Evolutionary conservation across 116 monocot genomes (phyloP).

Genomic region (Papilionanthe hybrid): DNA sequence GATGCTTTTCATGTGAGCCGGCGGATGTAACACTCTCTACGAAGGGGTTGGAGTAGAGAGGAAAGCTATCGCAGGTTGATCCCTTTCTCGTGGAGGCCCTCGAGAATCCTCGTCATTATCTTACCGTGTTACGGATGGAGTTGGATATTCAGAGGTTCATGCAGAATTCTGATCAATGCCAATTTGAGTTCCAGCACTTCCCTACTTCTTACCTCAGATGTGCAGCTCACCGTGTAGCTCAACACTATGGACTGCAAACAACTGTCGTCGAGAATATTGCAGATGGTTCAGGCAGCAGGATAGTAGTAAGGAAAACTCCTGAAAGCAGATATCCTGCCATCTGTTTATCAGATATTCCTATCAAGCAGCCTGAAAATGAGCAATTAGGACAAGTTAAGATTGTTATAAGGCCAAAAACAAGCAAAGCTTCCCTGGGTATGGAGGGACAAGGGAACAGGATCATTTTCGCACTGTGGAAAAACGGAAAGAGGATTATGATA

Average conservation of each 20-base stretch:
- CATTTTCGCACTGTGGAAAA: slow-evolving; percentile 25
- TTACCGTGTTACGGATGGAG: slow-evolving; percentile 81
- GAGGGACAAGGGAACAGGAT: slow-evolving; percentile 3
- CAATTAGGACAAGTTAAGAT: slow-evolving; percentile 26
- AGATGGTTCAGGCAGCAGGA: slow-evolving; percentile 56
- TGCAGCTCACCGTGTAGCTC: slow-evolving; percentile 92
- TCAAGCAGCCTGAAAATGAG: slow-evolving; percentile 43
- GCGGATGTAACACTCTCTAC: neutral
- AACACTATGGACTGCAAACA: slow-evolving; percentile 88
- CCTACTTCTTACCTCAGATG: slow-evolving; percentile 87
- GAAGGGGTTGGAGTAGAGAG: neutral
- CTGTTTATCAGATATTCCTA: slow-evolving; percentile 60
- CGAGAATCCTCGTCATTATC: slow-evolving; percentile 33
- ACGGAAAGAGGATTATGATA: slow-evolving; percentile 42
- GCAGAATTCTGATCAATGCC: slow-evolving; percentile 51
- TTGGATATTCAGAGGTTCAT: slow-evolving; percentile 85
- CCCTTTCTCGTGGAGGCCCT: slow-evolving; percentile 34
- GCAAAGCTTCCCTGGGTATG: neutral
- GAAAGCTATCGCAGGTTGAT: slow-evolving; percentile 13
- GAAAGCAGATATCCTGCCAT: slow-evolving; percentile 52
- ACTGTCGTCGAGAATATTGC: slow-evolving; percentile 36
- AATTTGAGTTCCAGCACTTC: slow-evolving; percentile 86
- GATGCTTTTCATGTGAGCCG: neutral
- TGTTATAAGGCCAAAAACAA: slow-evolving; percentile 24
- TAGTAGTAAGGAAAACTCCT: slow-evolving; percentile 66